Percentiles rank a stretch among this genome's conserved stretches.
Evolutionary conservation across 1,284 basidiomycete genomes (phyloP).

Genomic region (Meira miltonrushii): DNA sequence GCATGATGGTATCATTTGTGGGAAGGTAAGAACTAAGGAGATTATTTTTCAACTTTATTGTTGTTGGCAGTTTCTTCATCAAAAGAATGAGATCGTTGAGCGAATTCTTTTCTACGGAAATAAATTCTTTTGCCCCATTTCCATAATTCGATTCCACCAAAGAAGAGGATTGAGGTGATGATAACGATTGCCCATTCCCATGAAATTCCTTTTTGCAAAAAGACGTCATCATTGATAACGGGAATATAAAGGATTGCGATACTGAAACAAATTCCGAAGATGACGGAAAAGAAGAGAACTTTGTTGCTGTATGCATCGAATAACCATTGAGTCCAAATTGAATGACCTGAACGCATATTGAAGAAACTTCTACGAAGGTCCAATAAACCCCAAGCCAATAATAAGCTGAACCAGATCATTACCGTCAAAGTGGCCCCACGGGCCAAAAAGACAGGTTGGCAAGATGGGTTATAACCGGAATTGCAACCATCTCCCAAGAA

Average conservation of each 20-base stretch:
- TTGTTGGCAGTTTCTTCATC: too few species aligned
- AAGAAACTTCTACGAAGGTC: conserved; percentile 51
- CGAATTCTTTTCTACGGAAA: conserved; percentile 12
- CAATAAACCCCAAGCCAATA: conserved; percentile 53
- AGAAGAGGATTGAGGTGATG: conserved; percentile 37
- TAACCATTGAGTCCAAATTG: conserved; percentile 40
- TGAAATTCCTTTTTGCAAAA: conserved; percentile 41
- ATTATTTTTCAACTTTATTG: too few species aligned
- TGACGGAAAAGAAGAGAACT: conserved; percentile 44
- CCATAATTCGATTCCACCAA: conserved; percentile 42
- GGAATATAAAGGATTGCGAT: conserved; percentile 60
- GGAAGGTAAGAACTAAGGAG: too few species aligned
- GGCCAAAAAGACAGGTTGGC: conserved; percentile 51
- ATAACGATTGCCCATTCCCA: conserved; percentile 54
- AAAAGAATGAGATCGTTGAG: too few species aligned
- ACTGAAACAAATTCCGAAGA: conserved; percentile 57
- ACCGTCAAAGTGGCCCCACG: conserved; percentile 50
- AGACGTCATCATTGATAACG: conserved; percentile 51
- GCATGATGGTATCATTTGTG: too few species aligned
- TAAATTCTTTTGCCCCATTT: conserved; percentile 45
- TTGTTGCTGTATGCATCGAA: conserved; percentile 45
- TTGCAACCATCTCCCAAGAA: conserved; percentile 50
- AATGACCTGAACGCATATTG: conserved; percentile 30
- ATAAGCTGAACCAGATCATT: conserved; percentile 49
- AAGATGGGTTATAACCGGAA: conserved; percentile 28